These are phyloP conservation scores for Agrocybe chaxingu DNA, from an alignment of 768 basidiomycete species.

Conservation along the genomic window DNA sequence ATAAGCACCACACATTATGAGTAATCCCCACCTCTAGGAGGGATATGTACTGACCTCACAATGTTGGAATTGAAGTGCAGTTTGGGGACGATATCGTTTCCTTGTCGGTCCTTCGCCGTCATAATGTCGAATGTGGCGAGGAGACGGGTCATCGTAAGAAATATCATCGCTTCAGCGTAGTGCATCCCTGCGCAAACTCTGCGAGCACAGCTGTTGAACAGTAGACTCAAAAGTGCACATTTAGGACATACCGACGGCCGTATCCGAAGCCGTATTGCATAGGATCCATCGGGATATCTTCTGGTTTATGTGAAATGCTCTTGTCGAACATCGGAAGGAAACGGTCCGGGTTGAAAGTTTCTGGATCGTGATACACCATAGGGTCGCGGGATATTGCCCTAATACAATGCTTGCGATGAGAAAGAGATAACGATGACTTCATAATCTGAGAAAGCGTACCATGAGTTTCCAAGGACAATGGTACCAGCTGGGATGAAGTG, in stretches of 20 bases:
- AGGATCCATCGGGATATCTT: conserved; percentile 17
- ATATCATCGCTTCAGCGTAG: conserved; percentile 22
- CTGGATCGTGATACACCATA: conserved; percentile 18
- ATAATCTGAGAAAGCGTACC: conserved; percentile 13
- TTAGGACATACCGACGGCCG: conserved; percentile 19
- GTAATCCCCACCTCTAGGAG: neutral
- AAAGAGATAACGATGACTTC: neutral
- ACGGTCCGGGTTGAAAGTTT: conserved; percentile 24
- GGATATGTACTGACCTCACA: conserved; percentile 12
- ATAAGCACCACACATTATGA: neutral
- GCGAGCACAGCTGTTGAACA: neutral
- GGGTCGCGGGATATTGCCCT: conserved; percentile 26
- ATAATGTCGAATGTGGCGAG: conserved; percentile 18
- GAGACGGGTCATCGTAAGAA: conserved; percentile 20
- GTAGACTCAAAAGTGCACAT: neutral
- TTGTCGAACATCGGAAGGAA: conserved; percentile 23
- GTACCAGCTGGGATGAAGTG: conserved; percentile 33
- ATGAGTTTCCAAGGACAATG: conserved; percentile 27
- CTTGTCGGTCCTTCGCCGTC: conserved; percentile 15
- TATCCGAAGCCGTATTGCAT: conserved; percentile 23
- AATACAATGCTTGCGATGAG: neutral
- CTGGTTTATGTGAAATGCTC: conserved; percentile 13
- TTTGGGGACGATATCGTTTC: conserved; percentile 18
- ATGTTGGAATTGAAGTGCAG: conserved; percentile 20
- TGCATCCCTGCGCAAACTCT: conserved; percentile 24